Evolutionary conservation across 2,329 filamentous ascomycete species (phyloP).

Genomic region (Colletotrichum phormii): DNA sequence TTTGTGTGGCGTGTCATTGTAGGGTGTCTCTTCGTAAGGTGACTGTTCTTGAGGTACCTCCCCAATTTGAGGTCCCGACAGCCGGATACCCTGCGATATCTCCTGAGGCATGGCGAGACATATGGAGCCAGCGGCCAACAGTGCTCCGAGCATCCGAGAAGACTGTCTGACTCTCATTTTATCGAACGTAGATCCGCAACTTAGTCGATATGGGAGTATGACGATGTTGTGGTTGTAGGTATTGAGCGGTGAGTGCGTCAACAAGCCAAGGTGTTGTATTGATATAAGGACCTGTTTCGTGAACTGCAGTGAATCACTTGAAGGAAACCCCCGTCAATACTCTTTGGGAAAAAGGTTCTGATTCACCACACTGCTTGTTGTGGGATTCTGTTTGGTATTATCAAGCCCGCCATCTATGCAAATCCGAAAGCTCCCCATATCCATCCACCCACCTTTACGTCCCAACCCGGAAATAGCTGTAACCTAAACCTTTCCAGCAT

Average conservation of each 20-base stretch:
- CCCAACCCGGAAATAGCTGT: neutral
- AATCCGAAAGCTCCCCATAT: slow-evolving; percentile 24
- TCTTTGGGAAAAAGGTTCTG: neutral
- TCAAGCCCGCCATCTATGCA: slow-evolving; percentile 26
- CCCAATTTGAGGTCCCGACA: too few species aligned
- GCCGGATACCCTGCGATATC: neutral
- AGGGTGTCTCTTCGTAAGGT: too few species aligned
- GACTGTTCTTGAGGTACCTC: neutral
- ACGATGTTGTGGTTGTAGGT: too few species aligned
- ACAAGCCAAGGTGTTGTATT: neutral
- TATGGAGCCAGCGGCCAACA: neutral
- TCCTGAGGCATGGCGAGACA: neutral
- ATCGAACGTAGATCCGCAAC: too few species aligned
- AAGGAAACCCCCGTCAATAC: neutral
- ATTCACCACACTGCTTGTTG: slow-evolving; percentile 19
- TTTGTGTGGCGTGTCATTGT: too few species aligned
- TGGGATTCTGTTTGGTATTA: slow-evolving; percentile 30
- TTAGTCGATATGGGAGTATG: neutral
- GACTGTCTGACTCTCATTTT: neutral
- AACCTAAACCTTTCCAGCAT: slow-evolving; percentile 70
- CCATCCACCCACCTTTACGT: neutral
- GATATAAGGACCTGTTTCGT: neutral
- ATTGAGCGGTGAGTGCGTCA: neutral
- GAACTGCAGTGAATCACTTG: neutral
- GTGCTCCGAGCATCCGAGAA: neutral